Evolutionary conservation across 306 rosid species (phyloP), one percentile per base, ranked within the genome.

Genomic region (Prunus fruticosa): DNA sequence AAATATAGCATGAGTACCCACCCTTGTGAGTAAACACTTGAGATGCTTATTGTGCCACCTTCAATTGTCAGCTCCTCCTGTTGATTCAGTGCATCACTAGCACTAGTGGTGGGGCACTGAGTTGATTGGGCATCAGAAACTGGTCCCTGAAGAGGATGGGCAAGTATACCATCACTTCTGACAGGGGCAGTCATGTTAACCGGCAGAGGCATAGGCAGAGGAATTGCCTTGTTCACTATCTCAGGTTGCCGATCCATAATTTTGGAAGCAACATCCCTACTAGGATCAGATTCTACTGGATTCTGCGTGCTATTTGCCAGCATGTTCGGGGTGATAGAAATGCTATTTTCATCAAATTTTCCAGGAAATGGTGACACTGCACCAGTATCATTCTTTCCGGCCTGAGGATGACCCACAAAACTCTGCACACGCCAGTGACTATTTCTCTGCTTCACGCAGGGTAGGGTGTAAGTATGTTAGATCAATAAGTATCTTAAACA

Each of bases 401-500:
- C 66, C 71, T 91, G 86, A 77, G 93, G 92, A 79, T 91, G 88
- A 72, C 96, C 90, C 49, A 75, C 87, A 41, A 88, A 88, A 87
- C 76, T 86, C 82, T 87, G 99, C 72, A 87, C 93, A 41, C 97
- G 98, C 99, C 99, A 96, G 80, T 96, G 98, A 79, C 96, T 96
- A 52, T 92, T 96, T 82, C 99, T 91, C 99, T 96, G 96, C 74
- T 79, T 70, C 64, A 82, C 14, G 66, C 52, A 80, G 64, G 76
- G 3, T 41, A 80, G 64, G 76, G 3, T 41, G 46, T 56, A n/a
- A 64, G 47, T 60, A 66, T 22, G 63, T 71, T 77, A 85, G 75
- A 73, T 53, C 23, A 28, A 75, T 23, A 83, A 74, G 30, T 34
- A 58, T 7, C 2, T 66, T 60, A 11, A 67, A 78, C 69, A 72